phyloP scores from a whole-genome alignment of 1,284 basidiomycete species.

The Ceratobasidium sp. region DNA sequence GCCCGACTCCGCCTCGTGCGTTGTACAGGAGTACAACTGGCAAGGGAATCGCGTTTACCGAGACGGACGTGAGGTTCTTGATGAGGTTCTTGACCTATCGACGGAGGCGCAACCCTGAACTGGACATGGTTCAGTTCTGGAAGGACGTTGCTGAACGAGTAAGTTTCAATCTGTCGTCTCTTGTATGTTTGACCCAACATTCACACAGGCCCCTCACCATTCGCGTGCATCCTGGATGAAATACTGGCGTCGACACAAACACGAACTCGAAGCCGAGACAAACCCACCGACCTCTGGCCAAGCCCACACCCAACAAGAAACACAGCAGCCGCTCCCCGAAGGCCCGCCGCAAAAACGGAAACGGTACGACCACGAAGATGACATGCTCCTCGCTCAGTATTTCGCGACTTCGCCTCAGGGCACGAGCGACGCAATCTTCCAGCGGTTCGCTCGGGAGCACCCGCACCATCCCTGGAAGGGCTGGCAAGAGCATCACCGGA shows the following conservation, averaged over 20 bases:
- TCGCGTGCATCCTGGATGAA: constrained; percentile 90
- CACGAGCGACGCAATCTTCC: constrained; percentile 80
- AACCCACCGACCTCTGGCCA: constrained; percentile 16
- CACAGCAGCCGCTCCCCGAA: constrained; percentile 49
- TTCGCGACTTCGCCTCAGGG: constrained; percentile 74
- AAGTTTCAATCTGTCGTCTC: constrained; percentile 41
- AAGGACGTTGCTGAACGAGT: constrained; percentile 80
- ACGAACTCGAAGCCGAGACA: constrained; percentile 71
- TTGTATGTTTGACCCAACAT: not conserved
- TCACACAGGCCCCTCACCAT: constrained; percentile 74
- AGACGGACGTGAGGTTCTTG: constrained; percentile 76
- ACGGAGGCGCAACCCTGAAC: constrained; percentile 60
- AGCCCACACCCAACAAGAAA: not conserved
- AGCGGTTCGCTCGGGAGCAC: constrained; percentile 71
- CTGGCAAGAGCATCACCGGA: constrained; percentile 85
- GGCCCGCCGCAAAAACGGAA: constrained; percentile 78
- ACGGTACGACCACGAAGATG: constrained; percentile 77
- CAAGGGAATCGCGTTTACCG: constrained; percentile 83
- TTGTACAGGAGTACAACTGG: constrained; percentile 81
- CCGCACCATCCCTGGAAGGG: constrained; percentile 89
- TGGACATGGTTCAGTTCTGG: constrained; percentile 85
- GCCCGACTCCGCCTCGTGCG: constrained; percentile 77
- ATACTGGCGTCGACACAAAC: constrained; percentile 82
- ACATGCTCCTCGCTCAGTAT: constrained; percentile 74
- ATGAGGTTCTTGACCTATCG: constrained; percentile 76